Evolutionary conservation across 768 basidiomycete species (phyloP).

Genomic region (Mycena sanguinolenta): DNA sequence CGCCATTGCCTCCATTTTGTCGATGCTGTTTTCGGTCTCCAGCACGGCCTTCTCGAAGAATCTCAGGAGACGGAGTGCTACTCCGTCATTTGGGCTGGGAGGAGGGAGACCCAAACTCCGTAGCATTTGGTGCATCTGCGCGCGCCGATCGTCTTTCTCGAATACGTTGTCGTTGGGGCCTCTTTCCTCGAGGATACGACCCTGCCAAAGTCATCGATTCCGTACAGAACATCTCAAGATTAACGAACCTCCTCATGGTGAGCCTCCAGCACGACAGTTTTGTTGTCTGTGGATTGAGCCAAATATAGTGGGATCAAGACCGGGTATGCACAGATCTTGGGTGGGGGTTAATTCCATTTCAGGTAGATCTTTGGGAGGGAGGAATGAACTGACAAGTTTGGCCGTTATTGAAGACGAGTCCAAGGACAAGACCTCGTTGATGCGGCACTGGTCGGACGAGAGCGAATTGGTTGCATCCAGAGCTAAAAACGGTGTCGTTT

Average conservation of each 20-base stretch:
- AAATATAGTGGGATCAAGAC: conserved; percentile 76
- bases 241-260: conserved; percentile 45
- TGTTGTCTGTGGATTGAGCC: conserved; percentile 55
- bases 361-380: conserved; percentile 12
- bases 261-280: conserved; percentile 49
- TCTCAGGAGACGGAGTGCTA: not conserved
- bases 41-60: not conserved
- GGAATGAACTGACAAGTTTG: conserved; percentile 53
- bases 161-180: not conserved
- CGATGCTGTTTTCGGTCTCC: not conserved
- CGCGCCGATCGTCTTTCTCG: not conserved
- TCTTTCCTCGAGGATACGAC: conserved; percentile 28
- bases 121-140: not conserved
- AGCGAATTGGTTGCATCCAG: conserved; percentile 52
- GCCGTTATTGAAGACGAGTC: conserved; percentile 58
- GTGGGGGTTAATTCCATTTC: not conserved
- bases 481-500: conserved; percentile 65
- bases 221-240: not conserved
- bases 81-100: not conserved
- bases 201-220: conserved; percentile 14
- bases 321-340: conserved; percentile 70
- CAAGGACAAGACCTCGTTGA: conserved; percentile 56
- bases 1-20: not conserved
- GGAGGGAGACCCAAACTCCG: not conserved
- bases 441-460: conserved; percentile 49